Base-by-base conservation (phyloP, 2,329 filamentous ascomycete genomes). In the Nectriaceae sp. region DNA sequence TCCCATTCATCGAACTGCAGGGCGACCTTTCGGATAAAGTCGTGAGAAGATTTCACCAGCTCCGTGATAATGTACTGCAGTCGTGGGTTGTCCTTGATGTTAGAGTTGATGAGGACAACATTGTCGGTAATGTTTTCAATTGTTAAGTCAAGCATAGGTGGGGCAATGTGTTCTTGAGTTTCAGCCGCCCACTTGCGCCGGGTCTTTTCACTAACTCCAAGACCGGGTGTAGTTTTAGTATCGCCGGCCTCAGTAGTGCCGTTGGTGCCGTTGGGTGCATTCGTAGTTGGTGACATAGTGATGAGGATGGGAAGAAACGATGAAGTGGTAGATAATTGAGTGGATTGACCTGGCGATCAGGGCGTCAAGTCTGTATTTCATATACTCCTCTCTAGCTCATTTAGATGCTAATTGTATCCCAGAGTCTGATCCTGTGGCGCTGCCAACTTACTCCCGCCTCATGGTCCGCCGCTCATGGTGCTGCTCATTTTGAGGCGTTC, bases 151-250 rank as follows among this genome's bases (percentile, higher is more conserved):
- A 31, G 26, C 26, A 31, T 15, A 8, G 26, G 10, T 8, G 26
- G 26, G 10, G 15, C 42, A 11, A 44, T 31, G 31, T 44, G 41
- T 20, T 44, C 41, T 20, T 44, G 35, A 16, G 41, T 36, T n/a
- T 44, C 41, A 13, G 26, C 31, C 6, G 41, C 41, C 41, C 41
- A 44, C 41, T 44, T 44, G 41, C 24, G 41, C 10, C 41, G 26
- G 8, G 41, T 44, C 18, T 44, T 44, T 31, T 44, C 41, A 21
- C 41, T 44, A 20, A 44, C 41, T 4, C 19, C 41, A 16, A 36
- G 26, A n/a, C 15, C 35, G 41, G 41, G 15, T 15, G 26, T 31
- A 8, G 26, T 31, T 31, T 31, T 31, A 15, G 24, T n/a, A 20
- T 29, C 29, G 19, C 31, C 35, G 26, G 26, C 22, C 4, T 16